Evolutionary conservation across 2,329 filamentous ascomycete species (phyloP).

Genomic region (Malbranchea zuffiana): DNA sequence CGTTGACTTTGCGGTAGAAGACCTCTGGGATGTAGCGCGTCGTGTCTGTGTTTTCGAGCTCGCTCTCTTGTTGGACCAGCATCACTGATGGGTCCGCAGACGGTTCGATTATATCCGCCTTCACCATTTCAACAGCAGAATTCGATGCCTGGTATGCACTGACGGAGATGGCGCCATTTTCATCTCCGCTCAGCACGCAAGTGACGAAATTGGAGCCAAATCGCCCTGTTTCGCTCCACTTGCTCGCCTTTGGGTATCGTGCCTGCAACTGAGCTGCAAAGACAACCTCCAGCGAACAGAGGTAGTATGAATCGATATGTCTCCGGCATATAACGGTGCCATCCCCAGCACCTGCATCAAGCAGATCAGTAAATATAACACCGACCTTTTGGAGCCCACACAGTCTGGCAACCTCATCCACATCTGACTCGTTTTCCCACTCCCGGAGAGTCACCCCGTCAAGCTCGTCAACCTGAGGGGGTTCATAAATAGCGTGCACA

Average conservation of each 20-base stretch:
- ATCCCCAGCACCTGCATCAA: slow-evolving; percentile 69
- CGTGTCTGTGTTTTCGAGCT: slow-evolving; percentile 60
- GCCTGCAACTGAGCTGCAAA: slow-evolving; percentile 84
- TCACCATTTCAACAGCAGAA: slow-evolving; percentile 91
- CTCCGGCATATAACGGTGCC: slow-evolving; percentile 88
- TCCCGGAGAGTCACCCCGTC: slow-evolving; percentile 78
- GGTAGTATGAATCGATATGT: slow-evolving; percentile 87
- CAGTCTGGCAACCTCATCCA: slow-evolving; percentile 67
- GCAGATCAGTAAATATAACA: slow-evolving; percentile 86
- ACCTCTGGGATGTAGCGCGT: slow-evolving; percentile 93
- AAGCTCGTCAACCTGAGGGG: slow-evolving; percentile 76
- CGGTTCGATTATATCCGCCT: slow-evolving; percentile 86
- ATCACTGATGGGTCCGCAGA: slow-evolving; percentile 87
- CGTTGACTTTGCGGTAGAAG: slow-evolving; percentile 90
- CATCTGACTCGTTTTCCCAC: slow-evolving; percentile 73
- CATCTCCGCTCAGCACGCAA: slow-evolving; percentile 88
- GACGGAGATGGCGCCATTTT: slow-evolving; percentile 75
- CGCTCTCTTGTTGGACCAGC: slow-evolving; percentile 86
- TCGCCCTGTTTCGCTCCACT: slow-evolving; percentile 89
- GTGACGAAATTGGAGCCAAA: slow-evolving; percentile 98
- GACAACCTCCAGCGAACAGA: slow-evolving; percentile 82
- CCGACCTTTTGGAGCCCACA: slow-evolving; percentile 85
- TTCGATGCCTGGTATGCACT: slow-evolving; percentile 93
- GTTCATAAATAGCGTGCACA: slow-evolving; percentile 94
- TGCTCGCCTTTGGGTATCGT: slow-evolving; percentile 76